These are phyloP conservation scores for Polysphondylium violaceum DNA, from an alignment of 78 protist genomes.

Conservation along the genomic window DNA sequence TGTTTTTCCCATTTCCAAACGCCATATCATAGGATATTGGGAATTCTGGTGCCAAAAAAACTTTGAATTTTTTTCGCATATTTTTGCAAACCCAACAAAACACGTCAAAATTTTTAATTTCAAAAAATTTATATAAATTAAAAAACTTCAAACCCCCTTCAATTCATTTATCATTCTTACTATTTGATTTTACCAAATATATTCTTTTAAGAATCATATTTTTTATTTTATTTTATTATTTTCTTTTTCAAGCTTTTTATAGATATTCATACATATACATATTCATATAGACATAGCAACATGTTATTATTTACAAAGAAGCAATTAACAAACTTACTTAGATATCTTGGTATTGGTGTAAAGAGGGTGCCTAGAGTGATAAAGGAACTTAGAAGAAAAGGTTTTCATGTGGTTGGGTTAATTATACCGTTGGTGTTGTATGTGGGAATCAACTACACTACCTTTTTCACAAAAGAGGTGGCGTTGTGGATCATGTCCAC, in stretches of 20 bases:
- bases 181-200: not conserved
- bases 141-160: too few species aligned
- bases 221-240: too few species aligned
- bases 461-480: slow-evolving; percentile 26
- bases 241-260: too few species aligned
- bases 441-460: slow-evolving; percentile 49
- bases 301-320: slow-evolving; percentile 30
- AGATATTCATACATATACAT: not conserved
- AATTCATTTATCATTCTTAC: too few species aligned
- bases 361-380: slow-evolving; percentile 49
- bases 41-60: too few species aligned
- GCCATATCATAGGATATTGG: too few species aligned
- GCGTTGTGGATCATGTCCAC: slow-evolving; percentile 20
- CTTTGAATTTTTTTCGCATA: too few species aligned
- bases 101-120: too few species aligned
- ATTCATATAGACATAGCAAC: not conserved
- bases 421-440: slow-evolving; percentile 46
- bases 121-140: too few species aligned
- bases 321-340: not conserved
- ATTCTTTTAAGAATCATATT: too few species aligned
- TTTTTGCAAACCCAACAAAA: too few species aligned
- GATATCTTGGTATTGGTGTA: slow-evolving; percentile 37
- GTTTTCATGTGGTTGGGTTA: slow-evolving; percentile 51
- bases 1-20: too few species aligned
- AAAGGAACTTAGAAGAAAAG: slow-evolving; percentile 60